Evolutionary conservation across 371 early-diverging fungal species (phyloP).

Genomic region (Mucor mucedo): DNA sequence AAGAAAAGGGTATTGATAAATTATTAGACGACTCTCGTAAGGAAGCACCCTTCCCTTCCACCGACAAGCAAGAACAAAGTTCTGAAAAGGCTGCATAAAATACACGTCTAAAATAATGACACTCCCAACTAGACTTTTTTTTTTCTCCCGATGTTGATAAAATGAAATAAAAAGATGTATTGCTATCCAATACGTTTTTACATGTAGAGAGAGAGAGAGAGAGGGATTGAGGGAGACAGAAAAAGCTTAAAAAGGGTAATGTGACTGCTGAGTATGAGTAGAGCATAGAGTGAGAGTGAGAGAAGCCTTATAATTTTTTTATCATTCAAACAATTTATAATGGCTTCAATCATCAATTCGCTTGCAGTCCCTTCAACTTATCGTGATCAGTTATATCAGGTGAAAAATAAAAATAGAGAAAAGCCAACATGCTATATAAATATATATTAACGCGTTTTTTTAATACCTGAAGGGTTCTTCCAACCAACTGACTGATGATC

Average conservation of each 20-base stretch:
- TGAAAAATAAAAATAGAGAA: constrained; percentile 16
- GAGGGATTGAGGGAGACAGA: no score
- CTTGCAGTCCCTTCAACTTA: constrained; percentile 88
- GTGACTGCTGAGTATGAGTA: neutral
- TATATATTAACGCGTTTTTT: constrained; percentile 1
- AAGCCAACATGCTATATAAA: neutral
- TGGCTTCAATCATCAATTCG: constrained; percentile 77
- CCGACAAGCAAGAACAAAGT: constrained; percentile 11
- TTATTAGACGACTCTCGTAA: constrained; percentile 78
- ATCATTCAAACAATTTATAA: constrained; percentile 12
- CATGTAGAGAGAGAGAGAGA: no score
- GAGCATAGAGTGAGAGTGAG: neutral
- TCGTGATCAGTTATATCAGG: constrained; percentile 84
- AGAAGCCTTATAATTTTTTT: constrained; percentile 6
- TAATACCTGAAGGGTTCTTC: constrained; percentile 62
- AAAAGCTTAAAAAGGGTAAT: no score
- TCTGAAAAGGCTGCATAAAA: constrained; percentile 13
- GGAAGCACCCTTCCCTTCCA: constrained; percentile 69
- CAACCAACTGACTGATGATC: constrained; percentile 70
- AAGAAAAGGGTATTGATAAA: constrained; percentile 80
- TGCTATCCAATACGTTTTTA: no score
- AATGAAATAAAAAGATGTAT: no score
- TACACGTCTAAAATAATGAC: neutral
- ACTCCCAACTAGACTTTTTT: neutral
- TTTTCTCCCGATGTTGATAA: neutral